phyloP scores from a whole-genome alignment of 2,329 filamentous ascomycete genomes.

The Monilinia vaccinii-corymbosi region DNA sequence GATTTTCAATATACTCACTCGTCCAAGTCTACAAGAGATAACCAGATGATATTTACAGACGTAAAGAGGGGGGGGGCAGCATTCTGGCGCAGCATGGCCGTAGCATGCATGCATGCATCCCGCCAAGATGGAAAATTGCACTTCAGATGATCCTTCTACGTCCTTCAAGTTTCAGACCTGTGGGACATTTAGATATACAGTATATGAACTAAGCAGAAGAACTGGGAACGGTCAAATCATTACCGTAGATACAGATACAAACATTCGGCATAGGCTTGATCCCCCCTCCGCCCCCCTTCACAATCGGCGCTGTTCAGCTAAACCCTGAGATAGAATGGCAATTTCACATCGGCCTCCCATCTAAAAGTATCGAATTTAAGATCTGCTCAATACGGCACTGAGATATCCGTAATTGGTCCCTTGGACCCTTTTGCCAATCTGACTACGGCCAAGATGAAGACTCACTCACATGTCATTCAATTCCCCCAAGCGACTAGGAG shows the following conservation, averaged over 20 bases:
- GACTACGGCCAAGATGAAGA: neutral
- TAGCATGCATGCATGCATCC: neutral
- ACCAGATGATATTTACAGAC: neutral
- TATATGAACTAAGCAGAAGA: neutral
- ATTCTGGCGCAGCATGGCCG: neutral
- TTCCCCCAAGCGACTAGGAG: neutral
- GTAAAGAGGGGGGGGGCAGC: neutral
- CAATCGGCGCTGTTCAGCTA: neutral
- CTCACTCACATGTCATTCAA: neutral
- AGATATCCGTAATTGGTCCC: neutral
- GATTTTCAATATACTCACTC: no score
- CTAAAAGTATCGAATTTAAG: neutral
- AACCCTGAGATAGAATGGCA: neutral
- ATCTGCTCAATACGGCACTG: neutral
- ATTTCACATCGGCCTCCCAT: neutral
- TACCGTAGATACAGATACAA: neutral
- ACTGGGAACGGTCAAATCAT: neutral
- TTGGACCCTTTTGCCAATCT: neutral
- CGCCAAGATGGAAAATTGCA: neutral
- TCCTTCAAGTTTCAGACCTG: neutral
- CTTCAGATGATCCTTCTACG: neutral
- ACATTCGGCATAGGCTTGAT: neutral
- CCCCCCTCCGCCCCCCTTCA: neutral
- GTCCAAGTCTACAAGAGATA: no score
- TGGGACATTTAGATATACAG: no score